Conservation (phyloP, 805 yeast species). For the Starmera quercuum region DNA sequence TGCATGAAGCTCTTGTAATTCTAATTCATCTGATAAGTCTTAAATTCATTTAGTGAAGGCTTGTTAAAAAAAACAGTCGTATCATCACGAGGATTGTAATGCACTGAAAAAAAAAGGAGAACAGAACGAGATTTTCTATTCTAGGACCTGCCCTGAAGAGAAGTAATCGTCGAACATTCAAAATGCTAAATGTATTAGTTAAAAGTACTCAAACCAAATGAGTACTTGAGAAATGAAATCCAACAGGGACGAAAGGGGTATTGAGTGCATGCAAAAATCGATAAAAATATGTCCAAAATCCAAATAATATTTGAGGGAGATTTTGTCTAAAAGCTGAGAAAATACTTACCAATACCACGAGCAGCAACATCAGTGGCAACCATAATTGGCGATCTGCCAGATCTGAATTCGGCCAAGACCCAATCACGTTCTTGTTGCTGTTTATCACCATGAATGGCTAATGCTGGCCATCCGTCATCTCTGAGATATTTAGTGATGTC, state of each 20-base stretch:
- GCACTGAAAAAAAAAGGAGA: neutral
- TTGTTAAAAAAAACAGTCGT: too few species aligned
- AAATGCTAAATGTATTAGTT: too few species aligned
- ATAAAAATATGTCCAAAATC: conserved; percentile 1
- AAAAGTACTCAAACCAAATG: too few species aligned
- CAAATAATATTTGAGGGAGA: too few species aligned
- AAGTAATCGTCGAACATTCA: too few species aligned
- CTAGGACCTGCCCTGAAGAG: too few species aligned
- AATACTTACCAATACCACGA: conserved; percentile 96
- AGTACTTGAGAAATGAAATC: too few species aligned
- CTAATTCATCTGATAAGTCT: too few species aligned
- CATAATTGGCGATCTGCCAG: conserved; percentile 93
- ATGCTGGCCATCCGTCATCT: conserved; percentile 97
- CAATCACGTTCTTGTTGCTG: conserved; percentile 98
- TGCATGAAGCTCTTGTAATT: too few species aligned
- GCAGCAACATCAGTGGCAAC: conserved; percentile 99
- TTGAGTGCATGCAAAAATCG: conserved; percentile 2
- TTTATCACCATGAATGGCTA: conserved; percentile 98
- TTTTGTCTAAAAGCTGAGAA: conserved; percentile 8
- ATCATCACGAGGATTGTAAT: too few species aligned
- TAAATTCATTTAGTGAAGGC: too few species aligned
- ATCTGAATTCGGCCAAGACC: conserved; percentile 89
- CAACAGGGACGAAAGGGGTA: conserved; percentile 8
- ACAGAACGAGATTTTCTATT: too few species aligned
- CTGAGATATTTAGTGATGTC: conserved; percentile 87